Evolutionary conservation across 2,329 filamentous ascomycete genomes (phyloP).

Genomic region (Coniochaeta sp.): DNA sequence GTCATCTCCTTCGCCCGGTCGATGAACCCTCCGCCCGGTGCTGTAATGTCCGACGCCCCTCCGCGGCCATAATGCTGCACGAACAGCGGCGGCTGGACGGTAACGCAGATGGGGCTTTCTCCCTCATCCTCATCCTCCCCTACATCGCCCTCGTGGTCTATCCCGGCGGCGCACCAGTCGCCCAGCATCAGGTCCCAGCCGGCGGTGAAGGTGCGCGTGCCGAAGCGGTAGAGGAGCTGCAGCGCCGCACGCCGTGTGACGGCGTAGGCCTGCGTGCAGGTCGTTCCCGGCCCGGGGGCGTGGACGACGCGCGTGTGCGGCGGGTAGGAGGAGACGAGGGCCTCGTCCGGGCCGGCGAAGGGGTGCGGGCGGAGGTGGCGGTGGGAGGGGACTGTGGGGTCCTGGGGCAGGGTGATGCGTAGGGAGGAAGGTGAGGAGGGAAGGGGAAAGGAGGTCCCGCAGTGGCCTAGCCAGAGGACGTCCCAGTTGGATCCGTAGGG

Average conservation of each 20-base stretch:
- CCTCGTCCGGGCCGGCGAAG: slow-evolving; percentile 22
- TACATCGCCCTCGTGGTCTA: slow-evolving; percentile 5
- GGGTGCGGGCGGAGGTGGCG: slow-evolving; percentile 27
- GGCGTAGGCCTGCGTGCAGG: slow-evolving; percentile 31
- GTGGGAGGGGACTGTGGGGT: slow-evolving; percentile 26
- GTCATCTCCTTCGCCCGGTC: slow-evolving; percentile 16
- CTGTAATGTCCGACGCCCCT: slow-evolving; percentile 18
- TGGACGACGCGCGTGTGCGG: slow-evolving; percentile 37
- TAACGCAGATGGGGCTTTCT: slow-evolving; percentile 15
- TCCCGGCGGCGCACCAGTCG: slow-evolving; percentile 37
- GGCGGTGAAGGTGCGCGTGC: slow-evolving; percentile 28
- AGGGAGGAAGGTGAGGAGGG: neutral
- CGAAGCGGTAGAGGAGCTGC: slow-evolving; percentile 33
- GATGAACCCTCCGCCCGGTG: slow-evolving; percentile 19
- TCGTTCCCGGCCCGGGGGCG: slow-evolving; percentile 27
- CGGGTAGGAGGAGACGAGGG: slow-evolving; percentile 20
- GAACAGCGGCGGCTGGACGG: slow-evolving; percentile 21
- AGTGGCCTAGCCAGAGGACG: slow-evolving; percentile 44
- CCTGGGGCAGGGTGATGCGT: slow-evolving; percentile 15
- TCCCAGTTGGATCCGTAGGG: slow-evolving; percentile 44
- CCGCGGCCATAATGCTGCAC: slow-evolving; percentile 18
- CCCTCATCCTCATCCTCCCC: neutral
- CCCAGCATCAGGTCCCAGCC: slow-evolving; percentile 37
- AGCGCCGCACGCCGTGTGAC: slow-evolving; percentile 35
- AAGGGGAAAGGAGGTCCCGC: slow-evolving; percentile 27